Evolutionary conservation across 257 asterid species (phyloP).

Genomic region (Solanum pennellii): DNA sequence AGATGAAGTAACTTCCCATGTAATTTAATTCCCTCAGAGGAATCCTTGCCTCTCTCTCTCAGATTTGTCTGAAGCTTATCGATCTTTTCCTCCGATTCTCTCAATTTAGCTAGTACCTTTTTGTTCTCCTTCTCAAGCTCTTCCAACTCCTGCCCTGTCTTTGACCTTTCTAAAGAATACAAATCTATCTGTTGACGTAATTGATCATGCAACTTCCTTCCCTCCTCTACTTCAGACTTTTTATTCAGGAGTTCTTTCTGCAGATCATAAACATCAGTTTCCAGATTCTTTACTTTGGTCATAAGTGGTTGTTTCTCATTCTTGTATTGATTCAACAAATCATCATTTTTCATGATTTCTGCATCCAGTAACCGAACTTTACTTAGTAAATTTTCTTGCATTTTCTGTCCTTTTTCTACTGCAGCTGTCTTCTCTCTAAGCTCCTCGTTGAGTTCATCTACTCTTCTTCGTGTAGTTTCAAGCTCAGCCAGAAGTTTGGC

Average conservation of each 20-base stretch:
- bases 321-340: conserved; percentile 19
- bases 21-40: conserved; percentile 56
- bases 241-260: conserved; percentile 36
- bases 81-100: conserved; percentile 31
- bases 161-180: conserved; percentile 22
- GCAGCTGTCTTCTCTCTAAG: conserved; percentile 42
- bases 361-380: conserved; percentile 41
- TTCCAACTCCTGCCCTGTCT: conserved; percentile 38
- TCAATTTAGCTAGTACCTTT: conserved; percentile 37
- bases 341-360: conserved; percentile 40
- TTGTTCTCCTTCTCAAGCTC: conserved; percentile 51
- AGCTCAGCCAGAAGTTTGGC: conserved; percentile 26
- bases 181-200: conserved; percentile 33
- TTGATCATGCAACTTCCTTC: conserved; percentile 32
- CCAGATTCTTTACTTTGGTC: conserved; percentile 23
- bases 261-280: conserved; percentile 22
- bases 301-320: conserved; percentile 37
- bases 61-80: conserved; percentile 36
- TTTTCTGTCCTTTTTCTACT: conserved; percentile 31
- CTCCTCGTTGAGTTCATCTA: conserved; percentile 30
- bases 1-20: conserved; percentile 57
- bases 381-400: conserved; percentile 45
- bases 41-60: conserved; percentile 32
- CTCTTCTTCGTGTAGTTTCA: conserved; percentile 22
- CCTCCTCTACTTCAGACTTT: conserved; percentile 34